Conservation (phyloP, 345 rosid species). For the Eucalyptus curtisii region DNA sequence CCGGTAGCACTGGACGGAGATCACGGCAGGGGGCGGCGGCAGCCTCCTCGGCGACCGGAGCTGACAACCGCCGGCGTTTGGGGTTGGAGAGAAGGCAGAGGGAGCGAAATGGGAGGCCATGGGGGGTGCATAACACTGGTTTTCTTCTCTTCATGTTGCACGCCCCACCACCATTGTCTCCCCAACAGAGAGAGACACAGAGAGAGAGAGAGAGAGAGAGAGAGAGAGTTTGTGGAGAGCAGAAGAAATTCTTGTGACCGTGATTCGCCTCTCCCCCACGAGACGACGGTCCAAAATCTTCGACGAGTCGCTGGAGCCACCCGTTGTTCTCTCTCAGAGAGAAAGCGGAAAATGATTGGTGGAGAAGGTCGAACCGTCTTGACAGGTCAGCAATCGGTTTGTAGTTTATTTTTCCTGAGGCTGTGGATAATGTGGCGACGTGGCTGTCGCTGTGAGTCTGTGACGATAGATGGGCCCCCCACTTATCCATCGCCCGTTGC, state of each 20-base stretch:
- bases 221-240: background rate
- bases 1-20: slow-evolving; percentile 3
- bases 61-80: background rate
- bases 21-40: slow-evolving; percentile 10
- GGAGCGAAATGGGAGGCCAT: slow-evolving; percentile 64
- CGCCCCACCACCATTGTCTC: slow-evolving; percentile 21
- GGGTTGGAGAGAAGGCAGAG: slow-evolving; percentile 23
- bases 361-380: background rate
- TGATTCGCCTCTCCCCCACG: background rate
- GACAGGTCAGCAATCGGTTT: background rate
- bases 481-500: background rate
- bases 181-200: background rate
- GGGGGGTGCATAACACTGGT: slow-evolving; percentile 32
- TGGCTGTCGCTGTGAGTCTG: slow-evolving; percentile 5
- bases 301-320: slow-evolving; percentile 18
- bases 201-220: background rate
- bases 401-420: background rate
- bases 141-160: slow-evolving; percentile 19
- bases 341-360: background rate
- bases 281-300: slow-evolving; percentile 1
- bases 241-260: background rate
- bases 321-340: background rate
- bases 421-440: slow-evolving; percentile 15
- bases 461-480: background rate
- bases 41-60: slow-evolving; percentile 6